A percentile compares a stretch with the other conserved stretches of the same genome.
Conservation (phyloP, 2,329 filamentous ascomycete species). For the Malbranchea cinnamomea region DNA sequence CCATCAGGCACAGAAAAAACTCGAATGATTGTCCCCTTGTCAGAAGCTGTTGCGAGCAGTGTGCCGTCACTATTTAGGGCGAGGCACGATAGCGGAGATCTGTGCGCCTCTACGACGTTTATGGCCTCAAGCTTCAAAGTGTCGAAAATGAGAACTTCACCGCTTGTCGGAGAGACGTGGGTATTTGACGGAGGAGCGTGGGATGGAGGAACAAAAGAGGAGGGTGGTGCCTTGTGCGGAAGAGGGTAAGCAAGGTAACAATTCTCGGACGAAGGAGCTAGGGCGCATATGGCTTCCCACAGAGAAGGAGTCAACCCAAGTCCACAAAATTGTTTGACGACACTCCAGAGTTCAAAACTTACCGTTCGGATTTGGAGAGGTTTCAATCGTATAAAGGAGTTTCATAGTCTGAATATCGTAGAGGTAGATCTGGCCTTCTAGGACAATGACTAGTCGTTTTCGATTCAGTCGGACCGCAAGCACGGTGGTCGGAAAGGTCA, state of each 20-base stretch:
- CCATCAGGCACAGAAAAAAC: slow-evolving; percentile 86
- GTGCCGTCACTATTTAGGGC: slow-evolving; percentile 87
- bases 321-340: slow-evolving; percentile 1
- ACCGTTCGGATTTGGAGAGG: slow-evolving; percentile 77
- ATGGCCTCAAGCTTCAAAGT: slow-evolving; percentile 78
- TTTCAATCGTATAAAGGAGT: slow-evolving; percentile 79
- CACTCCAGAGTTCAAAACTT: slow-evolving; percentile 14
- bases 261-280: slow-evolving; percentile 88
- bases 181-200: slow-evolving; percentile 63
- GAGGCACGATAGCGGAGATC: slow-evolving; percentile 78
- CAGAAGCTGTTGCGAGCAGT: slow-evolving; percentile 81
- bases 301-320: not conserved
- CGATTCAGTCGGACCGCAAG: slow-evolving; percentile 86
- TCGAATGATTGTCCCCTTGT: slow-evolving; percentile 93
- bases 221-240: slow-evolving; percentile 46
- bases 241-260: slow-evolving; percentile 92
- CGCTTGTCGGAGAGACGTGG: slow-evolving; percentile 70
- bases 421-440: slow-evolving; percentile 93
- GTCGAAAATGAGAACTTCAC: slow-evolving; percentile 88
- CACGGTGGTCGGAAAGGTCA: slow-evolving; percentile 94
- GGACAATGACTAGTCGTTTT: slow-evolving; percentile 80
- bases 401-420: slow-evolving; percentile 99
- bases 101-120: slow-evolving; percentile 90
- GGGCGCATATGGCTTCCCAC: slow-evolving; percentile 72
- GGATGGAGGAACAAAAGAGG: slow-evolving; percentile 46